phyloP scores from a whole-genome alignment of 805 yeast genomes.

The Yamadazyma endophytica region DNA sequence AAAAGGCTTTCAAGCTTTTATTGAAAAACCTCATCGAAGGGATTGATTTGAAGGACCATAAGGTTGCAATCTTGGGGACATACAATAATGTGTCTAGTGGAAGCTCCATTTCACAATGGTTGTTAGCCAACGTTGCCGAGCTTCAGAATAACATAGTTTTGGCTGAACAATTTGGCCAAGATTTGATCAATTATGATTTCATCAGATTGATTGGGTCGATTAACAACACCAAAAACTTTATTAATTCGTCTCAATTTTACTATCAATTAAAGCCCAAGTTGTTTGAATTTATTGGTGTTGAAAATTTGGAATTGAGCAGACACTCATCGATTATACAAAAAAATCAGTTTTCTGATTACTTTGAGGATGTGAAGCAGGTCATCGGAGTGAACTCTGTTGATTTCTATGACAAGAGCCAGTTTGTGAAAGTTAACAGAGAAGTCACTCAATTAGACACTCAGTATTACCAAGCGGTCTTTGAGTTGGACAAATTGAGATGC shows the following conservation, averaged over 20 bases:
- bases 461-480: slow-evolving; percentile 45
- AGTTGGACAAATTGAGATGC: slow-evolving; percentile 64
- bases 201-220: slow-evolving; percentile 63
- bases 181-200: slow-evolving; percentile 56
- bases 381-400: slow-evolving; percentile 41
- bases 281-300: slow-evolving; percentile 42
- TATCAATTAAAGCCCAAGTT: slow-evolving; percentile 81
- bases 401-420: slow-evolving; percentile 47
- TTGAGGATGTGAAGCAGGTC: slow-evolving; percentile 43
- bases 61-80: slow-evolving; percentile 66
- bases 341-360: slow-evolving; percentile 23
- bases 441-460: slow-evolving; percentile 51
- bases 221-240: slow-evolving; percentile 48
- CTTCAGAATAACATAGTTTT: slow-evolving; percentile 46
- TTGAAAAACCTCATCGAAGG: slow-evolving; percentile 26
- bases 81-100: slow-evolving; percentile 63
- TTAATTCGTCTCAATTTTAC: slow-evolving; percentile 65
- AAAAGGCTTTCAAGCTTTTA: slow-evolving; percentile 29
- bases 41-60: slow-evolving; percentile 51
- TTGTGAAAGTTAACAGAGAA: slow-evolving; percentile 51
- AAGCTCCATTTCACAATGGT: slow-evolving; percentile 55
- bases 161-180: slow-evolving; percentile 75
- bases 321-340: slow-evolving; percentile 6
- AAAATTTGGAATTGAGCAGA: slow-evolving; percentile 5
- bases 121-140: slow-evolving; percentile 41